Base-by-base conservation (phyloP, 805 yeast species). In the Barnettozyma salicaria region DNA sequence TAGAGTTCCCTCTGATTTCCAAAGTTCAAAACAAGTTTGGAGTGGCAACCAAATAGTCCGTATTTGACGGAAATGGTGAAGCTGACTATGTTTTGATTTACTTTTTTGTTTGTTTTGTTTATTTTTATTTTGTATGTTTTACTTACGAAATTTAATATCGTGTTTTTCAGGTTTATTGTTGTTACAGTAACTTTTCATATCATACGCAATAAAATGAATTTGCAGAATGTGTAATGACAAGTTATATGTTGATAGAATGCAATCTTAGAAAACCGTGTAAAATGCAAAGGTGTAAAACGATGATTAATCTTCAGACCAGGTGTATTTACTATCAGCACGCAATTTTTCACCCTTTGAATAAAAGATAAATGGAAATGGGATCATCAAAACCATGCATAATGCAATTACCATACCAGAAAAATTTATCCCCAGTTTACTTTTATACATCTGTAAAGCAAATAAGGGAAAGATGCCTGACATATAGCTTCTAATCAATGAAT, bases 371-470 rank as follows among this genome's bases (percentile, higher is more conserved):
- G 83, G 83, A 25, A 74, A 70, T 0, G 77, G 74, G 12, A 75
- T 64, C 64, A 78, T 60, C 2, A 58, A 61, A 10, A 70, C 56
- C 0, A 78, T 60, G 7, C 74, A 47, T 50, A 73, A 70, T 0
- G 72, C 81, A 32, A 78, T 49, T 2, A 78, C 47, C 13, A 72
- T 61, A 7, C 70, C 60, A 3, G 82, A 82, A 79, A 80, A 78
- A 43, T 75, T 68, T 24, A 71, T 64, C 5, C 79, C 78, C 52
- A 76, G 53, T 12, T 63, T 59, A 14, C 39, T 38, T 43, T 67
- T 65, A 51, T 73, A 75, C 78, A 76, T 72, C 44, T 72, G 79
- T 26, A 65, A 49, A 2, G 78, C 76, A 52, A 76, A 76, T 20
- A 77, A 53, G 2, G 81, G 80, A 54, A 74, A 74, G 5, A 68